phyloP scores from a whole-genome alignment of 306 rosid species.

The Mucuna pruriens region DNA sequence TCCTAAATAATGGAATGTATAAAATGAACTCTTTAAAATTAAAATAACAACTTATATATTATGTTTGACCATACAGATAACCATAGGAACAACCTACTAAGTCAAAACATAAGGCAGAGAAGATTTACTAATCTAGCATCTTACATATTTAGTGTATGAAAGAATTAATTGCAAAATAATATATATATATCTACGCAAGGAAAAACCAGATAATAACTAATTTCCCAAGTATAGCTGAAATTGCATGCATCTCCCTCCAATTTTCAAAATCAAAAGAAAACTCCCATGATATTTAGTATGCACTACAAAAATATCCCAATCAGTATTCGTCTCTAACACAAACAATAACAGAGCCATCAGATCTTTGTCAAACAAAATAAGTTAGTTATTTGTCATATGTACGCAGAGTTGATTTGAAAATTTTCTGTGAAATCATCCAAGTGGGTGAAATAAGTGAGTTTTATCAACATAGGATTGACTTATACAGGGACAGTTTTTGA shows the following conservation, averaged over 20 bases:
- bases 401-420: neutral
- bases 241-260: neutral
- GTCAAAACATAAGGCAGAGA: slow-evolving; percentile 25
- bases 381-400: neutral
- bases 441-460: neutral
- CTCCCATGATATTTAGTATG: neutral
- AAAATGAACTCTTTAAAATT: slow-evolving; percentile 23
- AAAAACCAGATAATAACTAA: slow-evolving; percentile 1
- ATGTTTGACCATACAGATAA: slow-evolving; percentile 16
- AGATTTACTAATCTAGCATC: neutral
- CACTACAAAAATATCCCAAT: neutral
- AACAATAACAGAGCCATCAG: neutral
- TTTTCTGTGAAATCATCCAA: neutral
- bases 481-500: neutral
- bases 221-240: neutral
- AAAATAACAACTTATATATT: slow-evolving; percentile 13
- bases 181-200: neutral
- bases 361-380: neutral
- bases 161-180: neutral
- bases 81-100: neutral
- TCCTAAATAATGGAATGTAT: slow-evolving; percentile 10
- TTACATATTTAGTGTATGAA: neutral
- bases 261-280: neutral
- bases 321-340: neutral
- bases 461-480: neutral